Base-by-base conservation (phyloP, 495 filamentous ascomycete genomes). In the Xylaria sp. region DNA sequence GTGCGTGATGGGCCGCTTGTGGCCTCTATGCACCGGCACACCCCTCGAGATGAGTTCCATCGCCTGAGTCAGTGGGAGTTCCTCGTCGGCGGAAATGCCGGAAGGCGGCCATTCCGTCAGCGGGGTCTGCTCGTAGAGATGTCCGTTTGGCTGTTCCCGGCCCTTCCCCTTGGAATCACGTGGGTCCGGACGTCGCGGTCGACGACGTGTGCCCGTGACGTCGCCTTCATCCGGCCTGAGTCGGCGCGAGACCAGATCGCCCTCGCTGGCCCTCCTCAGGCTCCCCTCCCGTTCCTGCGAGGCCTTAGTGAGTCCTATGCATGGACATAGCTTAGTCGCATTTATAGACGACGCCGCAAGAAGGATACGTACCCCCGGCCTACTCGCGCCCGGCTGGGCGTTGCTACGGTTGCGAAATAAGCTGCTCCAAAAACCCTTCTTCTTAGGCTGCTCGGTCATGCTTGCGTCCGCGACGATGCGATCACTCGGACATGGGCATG, bases 21-120 rank as follows among this genome's bases (percentile, higher is more conserved):
- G 79, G 26, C 84, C 84, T 67, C 80, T 82, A 73, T 84, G 81
- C 12, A 77, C 80, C 3, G 84, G 84, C 55, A 83, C 84, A 35
- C 84, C 84, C 11, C 77, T 75, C 37, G 82, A 80, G 67, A 85
- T 85, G 44, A 85, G 78, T 52, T 81, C 80, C 82, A 83, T 85
- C 11, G 84, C 84, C 24, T 82, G 79, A 33, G 80, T 81, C 4
- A 82, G 81, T 8, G 78, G 75, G 33, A 86, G 77, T 71, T 85
- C 82, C 70, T 85, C 82, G 53, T 73, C 53, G 55, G 72, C 80
- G 8, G 83, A 78, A 64, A 85, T 77, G 57, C 82, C 82, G 5
- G 79, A 76, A 0, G 84, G 84, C 19, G 84, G 84, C 84, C 84
- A 86, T 72, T 82, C 80, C 35, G 82, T 81, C 53, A 84, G 74